Evolutionary conservation across 345 rosid species (phyloP), one percentile per base, ranked within the genome.

Genomic region (Dimocarpus longan): DNA sequence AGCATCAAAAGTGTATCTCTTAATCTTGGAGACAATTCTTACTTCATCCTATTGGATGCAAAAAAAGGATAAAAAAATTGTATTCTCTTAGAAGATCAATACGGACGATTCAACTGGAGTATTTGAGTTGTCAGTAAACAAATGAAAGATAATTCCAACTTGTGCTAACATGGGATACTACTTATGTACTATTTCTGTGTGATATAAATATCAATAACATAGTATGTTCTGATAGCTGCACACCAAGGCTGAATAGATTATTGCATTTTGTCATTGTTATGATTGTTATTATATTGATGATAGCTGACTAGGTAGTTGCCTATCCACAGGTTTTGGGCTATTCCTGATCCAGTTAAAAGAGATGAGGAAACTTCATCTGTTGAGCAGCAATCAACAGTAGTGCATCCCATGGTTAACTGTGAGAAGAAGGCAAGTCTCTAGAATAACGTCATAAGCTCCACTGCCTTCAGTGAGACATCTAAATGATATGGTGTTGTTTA

Each of bases 341-440:
- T 75, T 80, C 84, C 89, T 65, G 94, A 90, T 80, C 85, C 88
- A 15, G 70, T 70, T 18, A 75, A 82, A 72, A 82, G 74, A 46
- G 84, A 82, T 66, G 89, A 81, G 44, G 84, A 83, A 65, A 81
- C 81, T 50, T 80, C 86, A 10, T 71, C 84, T 48, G 37, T 69
- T 74, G 85, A 82, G 54, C 86, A 72, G 76, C 89, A 83, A 77
- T 66, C 82, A 68, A 81, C 60, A 3, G 15, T 84, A 74, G 80
- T 88, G 74, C 89, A 87, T 82, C 91, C 93, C 28, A 71, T 78
- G 24, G 75, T 89, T 81, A 79, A 91, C 81, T 96, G 99, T 70
- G 86, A 91, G 71, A 89, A 82, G 67, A 91, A 96, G 96, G 99
- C 85, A 85, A 89, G 90, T 84, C 62, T 28, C 63, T 5, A 63